Conservation (phyloP, 1,284 basidiomycete species). For the Taiwanofungus camphoratus region DNA sequence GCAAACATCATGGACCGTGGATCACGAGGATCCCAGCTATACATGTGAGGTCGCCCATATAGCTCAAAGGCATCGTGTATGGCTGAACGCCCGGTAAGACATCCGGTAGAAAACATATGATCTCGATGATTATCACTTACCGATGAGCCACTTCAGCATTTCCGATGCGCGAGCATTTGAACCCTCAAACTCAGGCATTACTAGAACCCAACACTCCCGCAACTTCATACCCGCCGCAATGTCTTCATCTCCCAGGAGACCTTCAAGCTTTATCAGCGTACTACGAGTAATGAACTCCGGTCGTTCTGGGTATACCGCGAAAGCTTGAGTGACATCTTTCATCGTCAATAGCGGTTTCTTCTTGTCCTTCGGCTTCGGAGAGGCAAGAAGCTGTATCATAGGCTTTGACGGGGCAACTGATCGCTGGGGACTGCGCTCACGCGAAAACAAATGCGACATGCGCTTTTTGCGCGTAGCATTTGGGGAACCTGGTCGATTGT, state of each 20-base stretch:
- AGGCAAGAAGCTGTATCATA: constrained; percentile 52
- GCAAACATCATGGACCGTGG: constrained; percentile 74
- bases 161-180: constrained; percentile 53
- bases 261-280: constrained; percentile 87
- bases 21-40: constrained; percentile 85
- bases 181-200: constrained; percentile 77
- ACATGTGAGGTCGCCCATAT: constrained; percentile 79
- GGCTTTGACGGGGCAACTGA: constrained; percentile 33
- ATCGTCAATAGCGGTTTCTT: constrained; percentile 61
- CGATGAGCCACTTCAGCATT: constrained; percentile 94
- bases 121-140: constrained; percentile 41
- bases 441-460: constrained; percentile 63
- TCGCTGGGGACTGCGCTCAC: constrained; percentile 31
- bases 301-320: constrained; percentile 92
- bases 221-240: constrained; percentile 52
- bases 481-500: constrained; percentile 20
- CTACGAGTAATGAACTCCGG: constrained; percentile 85
- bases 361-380: constrained; percentile 63
- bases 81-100: constrained; percentile 35
- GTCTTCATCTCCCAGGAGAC: constrained; percentile 74
- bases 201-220: constrained; percentile 76
- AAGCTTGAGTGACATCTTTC: constrained; percentile 58
- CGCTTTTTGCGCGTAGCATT: constrained; percentile 46
- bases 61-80: constrained; percentile 84
- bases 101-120: constrained; percentile 2